phyloP scores from a whole-genome alignment of 768 basidiomycete genomes.

The Mycena kentingensis region DNA sequence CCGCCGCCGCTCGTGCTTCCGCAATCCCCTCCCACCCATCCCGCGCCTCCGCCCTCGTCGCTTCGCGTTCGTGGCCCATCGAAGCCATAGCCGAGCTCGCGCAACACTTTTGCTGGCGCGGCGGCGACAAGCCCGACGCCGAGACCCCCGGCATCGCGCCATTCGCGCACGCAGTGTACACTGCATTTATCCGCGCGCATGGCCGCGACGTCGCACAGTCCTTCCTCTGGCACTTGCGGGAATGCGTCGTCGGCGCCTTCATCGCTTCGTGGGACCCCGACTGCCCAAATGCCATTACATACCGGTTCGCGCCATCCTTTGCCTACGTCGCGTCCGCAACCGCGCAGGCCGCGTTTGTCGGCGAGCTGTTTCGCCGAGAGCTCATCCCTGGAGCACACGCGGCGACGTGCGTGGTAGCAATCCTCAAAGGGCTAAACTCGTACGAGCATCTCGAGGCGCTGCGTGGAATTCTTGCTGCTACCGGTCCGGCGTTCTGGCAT shows the following conservation, averaged over 20 bases:
- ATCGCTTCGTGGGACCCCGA: constrained; percentile 29
- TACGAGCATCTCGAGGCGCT: constrained; percentile 32
- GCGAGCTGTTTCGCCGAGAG: constrained; percentile 28
- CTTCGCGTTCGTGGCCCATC: constrained; percentile 21
- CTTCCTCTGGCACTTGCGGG: constrained; percentile 30
- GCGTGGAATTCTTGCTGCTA: constrained; percentile 23
- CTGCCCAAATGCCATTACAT: constrained; percentile 16
- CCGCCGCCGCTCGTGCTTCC: constrained; percentile 12
- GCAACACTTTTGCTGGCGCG: constrained; percentile 31
- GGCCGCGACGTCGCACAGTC: constrained; percentile 26
- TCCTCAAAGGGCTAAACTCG: constrained; percentile 27
- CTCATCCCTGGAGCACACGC: constrained; percentile 25
- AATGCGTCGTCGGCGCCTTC: constrained; percentile 28
- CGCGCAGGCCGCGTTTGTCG: constrained; percentile 28
- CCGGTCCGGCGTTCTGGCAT: constrained; percentile 29
- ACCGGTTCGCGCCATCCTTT: constrained; percentile 16
- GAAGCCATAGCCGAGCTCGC: constrained; percentile 28
- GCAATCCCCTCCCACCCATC: constrained; percentile 3
- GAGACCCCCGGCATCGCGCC: constrained; percentile 18
- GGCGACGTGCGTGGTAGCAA: constrained; percentile 23
- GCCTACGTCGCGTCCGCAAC: constrained; percentile 25
- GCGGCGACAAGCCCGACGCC: constrained; percentile 12
- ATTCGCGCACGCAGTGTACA: constrained; percentile 29
- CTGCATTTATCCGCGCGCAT: constrained; percentile 14
- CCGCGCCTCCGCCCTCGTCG: constrained; percentile 8